A percentile compares a stretch with the other conserved stretches of the same genome.
These are phyloP conservation scores for Phyllosticta citriasiana DNA, from an alignment of 2,329 filamentous ascomycete species.

Conservation along the genomic window DNA sequence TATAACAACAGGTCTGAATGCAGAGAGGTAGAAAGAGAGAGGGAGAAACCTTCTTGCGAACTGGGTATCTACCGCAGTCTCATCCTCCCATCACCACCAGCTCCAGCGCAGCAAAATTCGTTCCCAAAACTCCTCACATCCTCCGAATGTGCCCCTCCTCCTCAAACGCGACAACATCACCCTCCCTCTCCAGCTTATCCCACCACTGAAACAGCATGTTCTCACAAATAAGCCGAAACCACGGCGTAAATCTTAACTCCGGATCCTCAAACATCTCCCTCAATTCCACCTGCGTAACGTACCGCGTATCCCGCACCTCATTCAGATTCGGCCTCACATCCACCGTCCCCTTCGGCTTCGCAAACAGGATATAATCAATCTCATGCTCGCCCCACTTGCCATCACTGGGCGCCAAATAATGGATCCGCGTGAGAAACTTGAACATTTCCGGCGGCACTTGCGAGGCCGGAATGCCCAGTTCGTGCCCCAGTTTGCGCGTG, in stretches of 20 bases:
- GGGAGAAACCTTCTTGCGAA: too few relatives aligned
- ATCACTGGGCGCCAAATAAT: constrained; percentile 95
- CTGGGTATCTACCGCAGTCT: background rate
- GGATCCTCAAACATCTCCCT: constrained; percentile 78
- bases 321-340: constrained; percentile 74
- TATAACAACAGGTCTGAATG: too few relatives aligned
- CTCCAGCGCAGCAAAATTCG: too few relatives aligned
- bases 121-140: constrained; percentile 45
- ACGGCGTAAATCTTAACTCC: constrained; percentile 80
- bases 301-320: constrained; percentile 77
- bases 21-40: too few relatives aligned
- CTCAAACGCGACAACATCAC: constrained; percentile 43
- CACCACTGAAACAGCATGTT: constrained; percentile 98
- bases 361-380: constrained; percentile 98
- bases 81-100: background rate
- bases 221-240: constrained; percentile 99
- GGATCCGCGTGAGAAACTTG: constrained; percentile 88
- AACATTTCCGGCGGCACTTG: constrained; percentile 90
- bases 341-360: constrained; percentile 68
- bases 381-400: constrained; percentile 99
- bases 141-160: constrained; percentile 80
- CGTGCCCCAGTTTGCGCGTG: constrained; percentile 86
- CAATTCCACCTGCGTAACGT: constrained; percentile 72
- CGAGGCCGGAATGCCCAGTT: constrained; percentile 79
- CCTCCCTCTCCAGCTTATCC: constrained; percentile 62